Evolutionary conservation across 2,329 filamentous ascomycete genomes (phyloP), one percentile per base, ranked within the genome.

Genomic region (Pyricularia pennisetigena): DNA sequence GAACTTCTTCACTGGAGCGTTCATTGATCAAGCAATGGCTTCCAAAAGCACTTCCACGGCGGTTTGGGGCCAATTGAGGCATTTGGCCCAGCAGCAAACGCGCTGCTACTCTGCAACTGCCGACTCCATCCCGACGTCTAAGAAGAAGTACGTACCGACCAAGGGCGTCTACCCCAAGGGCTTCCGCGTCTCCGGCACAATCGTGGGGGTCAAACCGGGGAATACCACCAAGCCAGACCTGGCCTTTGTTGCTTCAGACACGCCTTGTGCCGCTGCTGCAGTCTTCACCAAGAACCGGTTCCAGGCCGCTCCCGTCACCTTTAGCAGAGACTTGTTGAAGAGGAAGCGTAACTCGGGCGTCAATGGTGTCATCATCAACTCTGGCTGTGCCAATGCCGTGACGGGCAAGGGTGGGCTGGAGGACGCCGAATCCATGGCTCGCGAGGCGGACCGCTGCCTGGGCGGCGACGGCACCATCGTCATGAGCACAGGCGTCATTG

Each of bases 241-340:
- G 66, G 93, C 94, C 49, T 85, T 99, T 72, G 86, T 99, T 71
- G 89, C 90, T 23, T 98, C 95, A 7, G 92, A 97, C 74, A 85
- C 84, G 67, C 93, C 94, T 68, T 97, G 93, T 78, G 86, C 92
- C 7, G 94, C 90, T 10, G 93, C 94, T 0, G 95, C 93, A 7
- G 94, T 98, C 64, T 97, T 98, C 81, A 99, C 95, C 68, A 96
- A 93, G 79, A 99, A 99, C 82, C 94, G 94, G 79, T 99, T 99
- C 81, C 94, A 97, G 79, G 95, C 95, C 23, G 95, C 95, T 12
- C 95, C 95, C 5, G 94, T 99, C 63, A 93, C 92, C 32, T 91
- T 97, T 70, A 94, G 91, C 78, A 85, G 88, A 71, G 84, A 90
- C 69, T 86, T 94, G 70, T 81, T 97, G 49, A 83, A 88, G 76